phyloP scores from a whole-genome alignment of 768 basidiomycete genomes.

The Pleurotus platypus region DNA sequence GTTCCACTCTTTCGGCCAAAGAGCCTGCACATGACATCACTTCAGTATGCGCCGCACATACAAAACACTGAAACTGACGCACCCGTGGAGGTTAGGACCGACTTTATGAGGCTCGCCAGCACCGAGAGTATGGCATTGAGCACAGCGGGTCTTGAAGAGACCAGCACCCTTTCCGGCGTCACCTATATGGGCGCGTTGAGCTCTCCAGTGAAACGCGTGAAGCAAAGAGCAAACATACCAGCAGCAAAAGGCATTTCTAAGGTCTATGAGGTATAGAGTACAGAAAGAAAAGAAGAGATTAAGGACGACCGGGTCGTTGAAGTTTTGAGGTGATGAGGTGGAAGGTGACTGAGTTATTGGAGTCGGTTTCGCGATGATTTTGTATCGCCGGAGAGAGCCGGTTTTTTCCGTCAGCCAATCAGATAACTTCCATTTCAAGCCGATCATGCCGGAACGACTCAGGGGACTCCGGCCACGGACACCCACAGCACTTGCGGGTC shows the following conservation, averaged over 20 bases:
- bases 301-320: constrained; percentile 11
- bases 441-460: constrained; percentile 5
- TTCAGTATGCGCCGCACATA: no score
- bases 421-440: constrained; percentile 12
- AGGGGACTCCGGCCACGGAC: neutral
- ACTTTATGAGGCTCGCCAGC: constrained; percentile 81
- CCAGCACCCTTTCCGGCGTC: constrained; percentile 86
- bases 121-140: constrained; percentile 89
- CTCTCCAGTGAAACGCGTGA: neutral
- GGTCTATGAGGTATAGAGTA: constrained; percentile 16
- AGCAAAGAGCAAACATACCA: constrained; percentile 25
- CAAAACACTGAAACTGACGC: constrained; percentile 21
- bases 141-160: constrained; percentile 95
- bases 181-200: constrained; percentile 39
- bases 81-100: constrained; percentile 95
- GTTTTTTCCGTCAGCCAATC: constrained; percentile 29
- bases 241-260: constrained; percentile 36
- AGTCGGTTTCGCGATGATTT: constrained; percentile 13
- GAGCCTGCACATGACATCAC: constrained; percentile 39
- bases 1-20: constrained; percentile 88
- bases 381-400: constrained; percentile 23
- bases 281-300: constrained; percentile 17
- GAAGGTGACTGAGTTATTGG: constrained; percentile 13
- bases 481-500: no score
- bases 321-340: constrained; percentile 11